Evolutionary conservation across 306 rosid genomes (phyloP), one percentile per base, ranked within the genome.

Genomic region (Echinosophora koreensis): DNA sequence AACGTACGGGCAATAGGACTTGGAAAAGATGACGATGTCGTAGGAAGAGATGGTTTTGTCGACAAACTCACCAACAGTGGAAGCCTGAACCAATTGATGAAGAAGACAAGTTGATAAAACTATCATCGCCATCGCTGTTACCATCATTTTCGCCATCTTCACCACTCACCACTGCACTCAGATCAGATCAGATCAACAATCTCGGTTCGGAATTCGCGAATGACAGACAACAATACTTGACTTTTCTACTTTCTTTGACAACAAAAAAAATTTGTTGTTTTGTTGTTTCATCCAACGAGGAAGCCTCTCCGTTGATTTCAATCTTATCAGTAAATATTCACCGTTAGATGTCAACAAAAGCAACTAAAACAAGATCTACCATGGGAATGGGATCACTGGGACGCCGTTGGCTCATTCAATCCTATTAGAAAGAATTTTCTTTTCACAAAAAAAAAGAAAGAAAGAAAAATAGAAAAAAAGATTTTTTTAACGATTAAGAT

Each of bases 1-100:
- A 72, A 66, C 83, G 5, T 71, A 95, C 98, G 93, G 97, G 92
- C 98, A 95, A 73, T 95, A 95, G 77, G 97, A 88, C 81, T 95
- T 95, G 78, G 98, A 95, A 76, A 95, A 95, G 79, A 95, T 90
- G 84, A 86, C 97, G 82, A 92, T 88, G 37, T 84, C 82, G 91
- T 92, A 88, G 46, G 96, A 89, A 42, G 84, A 41, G 51, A 95
- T 76, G 82, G 97, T 89, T 17, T 90, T 93, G 75, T 82, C 86
- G 76, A 95, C 84, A 82, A 95, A 95, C 35, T 71, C 86, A 57
- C 88, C 79, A 9, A 76, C 68, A 1, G 90, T 65, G 38, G 89
- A 60, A 81, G 84, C 77, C 35, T 69, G 76, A 41, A 55, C 77
- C 67, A 64, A 68, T 12, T 44, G 71, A 1, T 86, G 71, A 1